Evolutionary conservation across 2,329 filamentous ascomycete species (phyloP), one percentile per base, ranked within the genome.

Genomic region (Atkinsonella hypoxylon): DNA sequence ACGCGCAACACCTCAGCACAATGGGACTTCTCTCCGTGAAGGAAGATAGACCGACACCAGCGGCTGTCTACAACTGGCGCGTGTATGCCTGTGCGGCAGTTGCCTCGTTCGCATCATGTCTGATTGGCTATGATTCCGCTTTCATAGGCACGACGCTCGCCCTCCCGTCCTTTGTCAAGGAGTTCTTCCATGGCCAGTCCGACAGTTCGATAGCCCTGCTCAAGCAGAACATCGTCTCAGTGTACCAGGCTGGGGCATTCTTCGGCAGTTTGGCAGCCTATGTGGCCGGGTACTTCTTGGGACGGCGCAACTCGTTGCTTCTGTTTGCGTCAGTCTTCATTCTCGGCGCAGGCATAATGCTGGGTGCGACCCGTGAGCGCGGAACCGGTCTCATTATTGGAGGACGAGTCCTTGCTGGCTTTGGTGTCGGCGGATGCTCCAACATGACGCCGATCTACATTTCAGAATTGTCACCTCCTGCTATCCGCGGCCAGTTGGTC

Each of bases 61-160:
- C 69, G 57, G 70, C 69, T 54, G 76, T 81, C 53, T 81, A 81
- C 70, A 80, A 80, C 64, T 81, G 77, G 77, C 72, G 77, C 40
- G 75, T 81, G 51, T 80, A 80, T 59, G 60, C 65, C 30, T 78
- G 71, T 56, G 77, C 77, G 10, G 67, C 70, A 43, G 67, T 77
- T 22, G 76, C 76, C 20, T 78, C 77, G 2, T 77, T 78, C 51
- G 75, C 76, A 31, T 73, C 77, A 38, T 78, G 75, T 60, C 76
- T 72, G 62, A 79, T 80, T 50, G 76, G 75, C 51, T 78, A 77
- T 54, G 85, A 89, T 63, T 84, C 79, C 48, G 82, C 87, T 56
- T 90, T 90, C 66, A 89, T 90, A 58, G 86, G 85, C 54, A 87
- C 83, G 0, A 89, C 87, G 1, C 70, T 90, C 32, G 79, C 83